Base-by-base conservation (phyloP, 345 rosid species). In the Eucalyptus fibrosa region DNA sequence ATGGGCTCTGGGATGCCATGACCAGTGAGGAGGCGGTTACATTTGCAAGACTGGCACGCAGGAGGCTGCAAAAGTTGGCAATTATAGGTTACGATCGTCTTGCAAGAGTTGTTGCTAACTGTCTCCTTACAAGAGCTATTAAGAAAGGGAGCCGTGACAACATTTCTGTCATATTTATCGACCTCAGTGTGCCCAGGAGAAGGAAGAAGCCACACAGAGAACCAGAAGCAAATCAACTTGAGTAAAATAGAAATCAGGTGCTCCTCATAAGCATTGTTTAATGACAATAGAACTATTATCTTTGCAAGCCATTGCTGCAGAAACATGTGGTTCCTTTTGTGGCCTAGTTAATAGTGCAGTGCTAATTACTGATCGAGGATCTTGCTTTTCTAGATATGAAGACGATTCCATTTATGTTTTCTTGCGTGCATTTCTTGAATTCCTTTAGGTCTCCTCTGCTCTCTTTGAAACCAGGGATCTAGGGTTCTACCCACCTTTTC, bases 1-100 rank as follows among this genome's bases (percentile, higher is more conserved):
- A 94, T 53, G 94, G 94, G 26, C 90, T 94, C 2, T 94, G 94
- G 95, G 92, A 94, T 89, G 94, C 92, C 81, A 88, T 94, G 50
- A 87, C 94, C 11, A 93, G 91, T 82, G 94, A 93, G 34, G 88
- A 90, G 5, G 95, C 91, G 6, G 88, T 92, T 67, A 86, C 87
- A 87, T 90, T 93, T 60, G 93, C 91, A 44, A 86, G 91, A 7
- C 85, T 86, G 88, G 87, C 90, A 62, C 80, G 91, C 62, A 49
- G 53, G 12, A 77, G 83, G 83, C 83, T 77, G 83, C 86, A 86
- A 30, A 86, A 40, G 53, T 34, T 45, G 44, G 83, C 45, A 16
- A 32, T 42, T 51, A 37, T 47, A 51, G 47, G 51, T 51, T 40
- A 82, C 42, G 34, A 47, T 72, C 37, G 32, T 88, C 83, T 88